phyloP scores from a whole-genome alignment of 371 early-diverging fungal genomes.

The Fennellomyces sp. region DNA sequence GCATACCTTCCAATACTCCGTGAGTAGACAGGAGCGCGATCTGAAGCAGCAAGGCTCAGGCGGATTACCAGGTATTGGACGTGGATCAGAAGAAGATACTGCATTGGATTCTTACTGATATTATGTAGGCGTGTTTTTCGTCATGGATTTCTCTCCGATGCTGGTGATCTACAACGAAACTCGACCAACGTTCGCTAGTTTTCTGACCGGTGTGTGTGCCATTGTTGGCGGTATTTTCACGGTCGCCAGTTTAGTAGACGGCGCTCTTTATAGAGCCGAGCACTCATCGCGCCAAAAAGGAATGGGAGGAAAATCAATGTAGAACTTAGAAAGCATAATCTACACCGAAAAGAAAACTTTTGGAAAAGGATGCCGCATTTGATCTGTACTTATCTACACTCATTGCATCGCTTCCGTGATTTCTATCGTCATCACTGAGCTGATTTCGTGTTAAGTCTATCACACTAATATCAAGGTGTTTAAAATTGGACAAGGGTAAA shows the following conservation, averaged over 20 bases:
- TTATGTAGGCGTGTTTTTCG: slow-evolving; percentile 84
- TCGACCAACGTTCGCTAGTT: slow-evolving; percentile 79
- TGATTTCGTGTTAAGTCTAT: too few species aligned
- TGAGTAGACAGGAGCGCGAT: slow-evolving; percentile 80
- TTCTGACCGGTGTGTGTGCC: slow-evolving; percentile 90
- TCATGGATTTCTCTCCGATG: slow-evolving; percentile 97
- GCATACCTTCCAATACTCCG: slow-evolving; percentile 92
- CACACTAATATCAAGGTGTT: too few species aligned
- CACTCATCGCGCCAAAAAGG: slow-evolving; percentile 71
- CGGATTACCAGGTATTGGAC: slow-evolving; percentile 62
- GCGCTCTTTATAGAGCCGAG: slow-evolving; percentile 82
- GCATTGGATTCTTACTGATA: too few species aligned
- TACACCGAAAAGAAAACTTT: not conserved
- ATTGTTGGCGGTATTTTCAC: slow-evolving; percentile 96
- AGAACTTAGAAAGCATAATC: slow-evolving; percentile 5
- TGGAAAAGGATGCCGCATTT: not conserved
- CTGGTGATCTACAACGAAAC: slow-evolving; percentile 83
- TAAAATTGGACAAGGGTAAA: too few species aligned
- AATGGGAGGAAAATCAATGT: slow-evolving; percentile 72
- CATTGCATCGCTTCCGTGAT: too few species aligned
- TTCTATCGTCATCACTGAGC: too few species aligned
- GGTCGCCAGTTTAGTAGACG: slow-evolving; percentile 91
- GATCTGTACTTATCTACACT: too few species aligned
- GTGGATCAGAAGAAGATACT: not conserved
- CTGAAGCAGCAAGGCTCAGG: slow-evolving; percentile 24